Evolutionary conservation across 305 asterid genomes (phyloP).

Genomic region (Solanum aculeatissimum): DNA sequence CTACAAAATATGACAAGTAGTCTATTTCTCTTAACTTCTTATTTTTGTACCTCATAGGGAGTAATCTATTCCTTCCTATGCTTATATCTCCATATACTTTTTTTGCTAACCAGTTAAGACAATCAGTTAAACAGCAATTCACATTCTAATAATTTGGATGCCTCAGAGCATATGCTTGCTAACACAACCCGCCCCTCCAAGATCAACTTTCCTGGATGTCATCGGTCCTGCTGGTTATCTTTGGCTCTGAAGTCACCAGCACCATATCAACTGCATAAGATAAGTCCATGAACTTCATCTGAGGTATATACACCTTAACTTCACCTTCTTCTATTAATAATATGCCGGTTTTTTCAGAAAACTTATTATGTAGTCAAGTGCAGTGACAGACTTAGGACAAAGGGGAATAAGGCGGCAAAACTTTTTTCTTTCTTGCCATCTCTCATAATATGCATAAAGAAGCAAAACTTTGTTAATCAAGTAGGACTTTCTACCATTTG

Average conservation of each 20-base stretch:
- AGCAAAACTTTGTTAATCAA: not conserved
- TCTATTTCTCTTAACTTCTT: not conserved
- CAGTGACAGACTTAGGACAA: not conserved
- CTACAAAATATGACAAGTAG: not conserved
- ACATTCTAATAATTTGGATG: not conserved
- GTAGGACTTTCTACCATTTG: not conserved
- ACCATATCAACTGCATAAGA: not conserved
- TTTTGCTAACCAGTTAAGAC: not conserved
- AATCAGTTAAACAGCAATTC: not conserved
- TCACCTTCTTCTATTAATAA: not conserved
- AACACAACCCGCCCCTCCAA: not conserved
- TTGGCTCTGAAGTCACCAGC: not conserved
- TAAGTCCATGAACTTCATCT: not conserved
- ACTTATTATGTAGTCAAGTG: not conserved
- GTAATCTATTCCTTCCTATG: not conserved
- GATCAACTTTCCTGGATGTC: not conserved
- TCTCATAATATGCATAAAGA: not conserved
- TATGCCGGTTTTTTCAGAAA: not conserved
- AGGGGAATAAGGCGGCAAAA: not conserved
- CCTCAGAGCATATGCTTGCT: not conserved
- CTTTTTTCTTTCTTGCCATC: not conserved
- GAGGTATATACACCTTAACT: not conserved
- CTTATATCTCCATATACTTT: not conserved
- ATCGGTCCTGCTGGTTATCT: not conserved
- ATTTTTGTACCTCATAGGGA: not conserved